A percentile compares a stretch with the other conserved stretches of the same genome.
Conservation (phyloP, 768 basidiomycete species). For the Agaricus subrufescens region DNA sequence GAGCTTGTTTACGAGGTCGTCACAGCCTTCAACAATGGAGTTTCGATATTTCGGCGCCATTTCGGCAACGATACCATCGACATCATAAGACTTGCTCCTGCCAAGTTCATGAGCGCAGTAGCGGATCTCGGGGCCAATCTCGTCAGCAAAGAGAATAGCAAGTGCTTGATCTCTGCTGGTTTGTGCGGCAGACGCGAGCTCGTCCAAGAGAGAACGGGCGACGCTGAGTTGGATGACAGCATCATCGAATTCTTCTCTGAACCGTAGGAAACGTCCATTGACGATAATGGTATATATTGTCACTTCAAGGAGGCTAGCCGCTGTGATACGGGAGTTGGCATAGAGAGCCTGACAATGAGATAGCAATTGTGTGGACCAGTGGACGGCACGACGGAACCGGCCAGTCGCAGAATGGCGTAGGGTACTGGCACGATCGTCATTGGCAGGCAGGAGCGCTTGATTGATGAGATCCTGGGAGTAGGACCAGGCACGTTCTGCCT, state of each 20-base stretch:
- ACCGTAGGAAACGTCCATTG: conserved; percentile 79
- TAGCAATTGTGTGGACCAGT: conserved; percentile 74
- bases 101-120: conserved; percentile 91
- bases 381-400: conserved; percentile 73
- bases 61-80: conserved; percentile 69
- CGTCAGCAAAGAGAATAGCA: conserved; percentile 77
- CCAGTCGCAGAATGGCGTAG: conserved; percentile 73
- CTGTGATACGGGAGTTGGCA: conserved; percentile 43
- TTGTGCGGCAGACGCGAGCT: conserved; percentile 55
- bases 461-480: conserved; percentile 76
- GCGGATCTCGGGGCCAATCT: conserved; percentile 86
- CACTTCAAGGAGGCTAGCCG: conserved; percentile 60
- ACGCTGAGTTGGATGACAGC: conserved; percentile 73
- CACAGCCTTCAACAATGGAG: conserved; percentile 61
- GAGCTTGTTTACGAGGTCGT: conserved; percentile 47
- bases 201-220: conserved; percentile 68
- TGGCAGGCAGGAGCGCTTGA: conserved; percentile 45
- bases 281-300: conserved; percentile 76
- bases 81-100: conserved; percentile 71
- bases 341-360: conserved; percentile 70
- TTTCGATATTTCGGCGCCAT: conserved; percentile 52
- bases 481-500: conserved; percentile 90
- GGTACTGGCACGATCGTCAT: conserved; percentile 45
- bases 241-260: conserved; percentile 72
- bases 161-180: conserved; percentile 86